A percentile compares a stretch with the other conserved stretches of the same genome.
Evolutionary conservation across 2,329 filamentous ascomycete species (phyloP).

Genomic region (Diplocarpon mali): DNA sequence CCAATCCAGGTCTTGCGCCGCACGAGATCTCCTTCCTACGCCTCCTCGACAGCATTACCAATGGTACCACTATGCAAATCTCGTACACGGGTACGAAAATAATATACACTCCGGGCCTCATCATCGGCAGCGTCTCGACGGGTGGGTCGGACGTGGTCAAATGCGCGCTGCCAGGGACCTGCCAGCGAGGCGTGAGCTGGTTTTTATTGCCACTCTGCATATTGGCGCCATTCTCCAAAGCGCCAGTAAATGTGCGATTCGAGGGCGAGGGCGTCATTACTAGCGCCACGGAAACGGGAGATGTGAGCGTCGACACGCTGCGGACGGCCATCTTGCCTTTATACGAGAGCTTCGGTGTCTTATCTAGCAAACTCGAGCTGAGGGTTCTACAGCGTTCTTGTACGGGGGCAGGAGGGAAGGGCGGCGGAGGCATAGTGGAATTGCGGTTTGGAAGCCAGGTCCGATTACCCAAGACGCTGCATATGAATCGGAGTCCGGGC

Average conservation of each 20-base stretch:
- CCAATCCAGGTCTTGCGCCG: constrained; percentile 76
- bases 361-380: constrained; percentile 68
- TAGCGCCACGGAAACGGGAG: constrained; percentile 68
- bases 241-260: constrained; percentile 81
- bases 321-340: constrained; percentile 85
- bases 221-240: constrained; percentile 86
- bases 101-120: constrained; percentile 82
- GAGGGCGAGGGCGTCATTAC: constrained; percentile 89
- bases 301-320: constrained; percentile 87
- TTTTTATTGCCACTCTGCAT: constrained; percentile 84
- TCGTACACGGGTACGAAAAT: constrained; percentile 92
- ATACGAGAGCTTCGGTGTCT: constrained; percentile 82
- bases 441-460: constrained; percentile 89
- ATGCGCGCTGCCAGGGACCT: constrained; percentile 68
- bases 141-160: constrained; percentile 61
- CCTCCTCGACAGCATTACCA: constrained; percentile 87
- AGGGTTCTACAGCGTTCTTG: constrained; percentile 72
- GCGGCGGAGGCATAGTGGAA: constrained; percentile 88
- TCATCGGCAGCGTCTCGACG: constrained; percentile 73
- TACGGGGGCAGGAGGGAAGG: constrained; percentile 59
- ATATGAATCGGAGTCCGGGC: constrained; percentile 71
- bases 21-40: constrained; percentile 95
- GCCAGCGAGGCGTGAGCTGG: constrained; percentile 76
- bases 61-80: constrained; percentile 89
- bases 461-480: constrained; percentile 84